phyloP scores from a whole-genome alignment of 2,329 filamentous ascomycete genomes.

The Elsinoe arachidis region DNA sequence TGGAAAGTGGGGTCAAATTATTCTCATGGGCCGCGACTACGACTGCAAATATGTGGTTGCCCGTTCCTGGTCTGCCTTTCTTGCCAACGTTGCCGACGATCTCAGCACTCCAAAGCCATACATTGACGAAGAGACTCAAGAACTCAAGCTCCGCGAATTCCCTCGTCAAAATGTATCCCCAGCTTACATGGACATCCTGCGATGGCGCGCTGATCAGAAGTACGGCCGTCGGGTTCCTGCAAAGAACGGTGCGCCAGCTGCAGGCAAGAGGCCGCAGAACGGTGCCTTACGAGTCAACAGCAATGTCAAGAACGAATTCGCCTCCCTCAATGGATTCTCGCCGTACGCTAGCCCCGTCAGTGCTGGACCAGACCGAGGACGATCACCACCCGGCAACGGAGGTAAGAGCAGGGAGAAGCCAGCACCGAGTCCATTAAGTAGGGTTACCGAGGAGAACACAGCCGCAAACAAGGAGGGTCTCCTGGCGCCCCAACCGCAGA shows the following conservation, averaged over 20 bases:
- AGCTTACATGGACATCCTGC: constrained; percentile 84
- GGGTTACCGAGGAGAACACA: constrained; percentile 60
- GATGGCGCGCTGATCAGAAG: constrained; percentile 94
- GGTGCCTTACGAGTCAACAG: constrained; percentile 38
- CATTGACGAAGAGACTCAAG: constrained; percentile 84
- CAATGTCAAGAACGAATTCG: constrained; percentile 44
- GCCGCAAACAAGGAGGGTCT: not conserved
- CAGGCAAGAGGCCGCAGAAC: constrained; percentile 36
- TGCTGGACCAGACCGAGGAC: constrained; percentile 29
- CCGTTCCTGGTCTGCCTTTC: constrained; percentile 79
- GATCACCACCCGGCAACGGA: not conserved
- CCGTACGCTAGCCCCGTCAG: constrained; percentile 58
- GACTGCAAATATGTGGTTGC: constrained; percentile 97
- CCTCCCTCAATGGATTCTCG: constrained; percentile 40
- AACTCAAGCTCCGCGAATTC: constrained; percentile 89
- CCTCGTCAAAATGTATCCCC: constrained; percentile 83
- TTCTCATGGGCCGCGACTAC: constrained; percentile 93
- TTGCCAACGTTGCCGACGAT: constrained; percentile 84
- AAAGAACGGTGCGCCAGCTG: constrained; percentile 21
- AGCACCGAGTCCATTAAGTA: constrained; percentile 54
- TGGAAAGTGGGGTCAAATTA: constrained; percentile 92
- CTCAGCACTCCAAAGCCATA: constrained; percentile 81
- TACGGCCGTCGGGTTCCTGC: constrained; percentile 53
- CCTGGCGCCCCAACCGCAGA: not conserved
- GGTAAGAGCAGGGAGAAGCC: not conserved